Evolutionary conservation across 257 asterid genomes (phyloP).

Genomic region (Nicotiana benthamiana): DNA sequence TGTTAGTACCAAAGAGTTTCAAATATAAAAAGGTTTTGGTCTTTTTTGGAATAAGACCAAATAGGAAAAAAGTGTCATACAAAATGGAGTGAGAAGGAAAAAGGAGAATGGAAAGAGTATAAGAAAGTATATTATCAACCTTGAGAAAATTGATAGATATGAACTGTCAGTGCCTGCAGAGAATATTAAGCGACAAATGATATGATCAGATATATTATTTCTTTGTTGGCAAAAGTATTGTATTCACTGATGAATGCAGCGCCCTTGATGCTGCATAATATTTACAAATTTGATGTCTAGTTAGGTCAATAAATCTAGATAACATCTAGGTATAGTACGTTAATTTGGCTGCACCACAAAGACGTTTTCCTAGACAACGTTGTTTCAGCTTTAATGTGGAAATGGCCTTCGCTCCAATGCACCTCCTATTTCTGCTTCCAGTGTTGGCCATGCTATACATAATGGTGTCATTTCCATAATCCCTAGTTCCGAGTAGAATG

Average conservation of each 20-base stretch:
- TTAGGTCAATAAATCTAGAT: not conserved
- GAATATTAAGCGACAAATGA: not conserved
- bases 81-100: not conserved
- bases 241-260: too few relatives aligned
- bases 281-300: not conserved
- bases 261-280: not conserved
- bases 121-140: not conserved
- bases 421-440: not conserved
- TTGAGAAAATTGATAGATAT: not conserved
- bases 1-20: not conserved
- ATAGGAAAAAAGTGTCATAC: not conserved
- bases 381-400: not conserved
- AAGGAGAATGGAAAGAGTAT: not conserved
- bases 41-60: not conserved
- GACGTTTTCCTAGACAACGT: not conserved
- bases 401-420: not conserved
- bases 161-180: not conserved
- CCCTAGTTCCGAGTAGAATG: not conserved
- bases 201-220: not conserved
- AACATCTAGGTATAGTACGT: not conserved
- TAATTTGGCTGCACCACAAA: not conserved
- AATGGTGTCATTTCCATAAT: not conserved
- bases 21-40: not conserved
- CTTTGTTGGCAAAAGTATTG: not conserved
- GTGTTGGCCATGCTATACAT: not conserved